These are phyloP conservation scores for Aspergillus vadensis DNA, from an alignment of 2,329 filamentous ascomycete species.

Conservation along the genomic window DNA sequence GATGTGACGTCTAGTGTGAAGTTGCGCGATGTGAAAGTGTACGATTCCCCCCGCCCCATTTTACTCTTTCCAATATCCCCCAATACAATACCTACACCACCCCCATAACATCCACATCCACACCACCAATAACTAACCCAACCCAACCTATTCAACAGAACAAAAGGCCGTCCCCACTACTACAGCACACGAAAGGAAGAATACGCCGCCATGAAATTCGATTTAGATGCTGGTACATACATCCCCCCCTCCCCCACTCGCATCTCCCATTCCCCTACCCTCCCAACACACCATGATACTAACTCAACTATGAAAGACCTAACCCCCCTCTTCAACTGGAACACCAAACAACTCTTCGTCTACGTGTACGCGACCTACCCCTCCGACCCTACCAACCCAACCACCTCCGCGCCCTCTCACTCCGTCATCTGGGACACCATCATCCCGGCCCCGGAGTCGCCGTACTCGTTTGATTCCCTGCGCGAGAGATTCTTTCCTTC, in stretches of 20 bases:
- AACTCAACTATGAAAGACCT: too few species aligned
- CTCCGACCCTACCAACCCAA: constrained; percentile 33
- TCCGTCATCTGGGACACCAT: constrained; percentile 96
- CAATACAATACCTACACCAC: neutral
- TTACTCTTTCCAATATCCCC: neutral
- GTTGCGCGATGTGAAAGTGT: constrained; percentile 77
- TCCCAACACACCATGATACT: neutral
- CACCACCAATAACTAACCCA: too few species aligned
- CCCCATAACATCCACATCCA: too few species aligned
- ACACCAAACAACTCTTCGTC: constrained; percentile 97
- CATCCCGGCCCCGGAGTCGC: constrained; percentile 66
- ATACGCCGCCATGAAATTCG: constrained; percentile 92
- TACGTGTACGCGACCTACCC: constrained; percentile 82
- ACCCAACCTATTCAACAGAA: constrained; percentile 50
- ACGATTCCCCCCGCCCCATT: constrained; percentile 36
- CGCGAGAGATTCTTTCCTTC: constrained; percentile 39
- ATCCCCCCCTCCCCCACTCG: too few species aligned
- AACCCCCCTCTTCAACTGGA: constrained; percentile 94
- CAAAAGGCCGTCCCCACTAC: constrained; percentile 92
- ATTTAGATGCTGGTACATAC: constrained; percentile 70
- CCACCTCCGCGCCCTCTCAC: constrained; percentile 47
- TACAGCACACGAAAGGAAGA: constrained; percentile 91
- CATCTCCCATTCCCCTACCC: neutral
- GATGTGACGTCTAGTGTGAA: constrained; percentile 56
- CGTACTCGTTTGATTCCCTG: constrained; percentile 44